A percentile compares a stretch with the other conserved stretches of the same genome.
Evolutionary conservation across 2,329 filamentous ascomycete species (phyloP).

Genomic region (Trichoderma simmonsii): DNA sequence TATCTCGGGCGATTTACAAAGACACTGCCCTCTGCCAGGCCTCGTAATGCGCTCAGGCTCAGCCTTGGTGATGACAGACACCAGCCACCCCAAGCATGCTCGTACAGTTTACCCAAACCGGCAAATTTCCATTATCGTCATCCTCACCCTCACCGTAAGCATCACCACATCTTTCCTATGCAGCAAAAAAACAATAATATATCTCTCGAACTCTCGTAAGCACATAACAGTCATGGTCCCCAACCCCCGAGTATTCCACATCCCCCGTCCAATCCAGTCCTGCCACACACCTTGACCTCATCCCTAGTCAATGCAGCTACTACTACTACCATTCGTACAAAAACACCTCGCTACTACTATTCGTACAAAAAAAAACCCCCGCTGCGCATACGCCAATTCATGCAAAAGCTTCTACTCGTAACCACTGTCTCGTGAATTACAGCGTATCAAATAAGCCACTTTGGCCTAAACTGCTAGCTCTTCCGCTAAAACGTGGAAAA

Average conservation of each 20-base stretch:
- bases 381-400: not conserved
- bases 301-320: not conserved
- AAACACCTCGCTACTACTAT: not conserved
- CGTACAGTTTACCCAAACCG: not conserved
- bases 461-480: not conserved
- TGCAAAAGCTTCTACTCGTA: not conserved
- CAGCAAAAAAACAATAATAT: not conserved
- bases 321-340: not conserved
- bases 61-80: not conserved
- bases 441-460: not conserved
- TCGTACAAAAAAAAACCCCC: not conserved
- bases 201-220: not conserved
- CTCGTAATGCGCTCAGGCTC: not conserved
- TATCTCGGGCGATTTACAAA: not conserved
- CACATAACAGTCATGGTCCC: not conserved
- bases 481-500: not conserved
- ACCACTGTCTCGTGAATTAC: not conserved
- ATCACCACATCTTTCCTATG: not conserved
- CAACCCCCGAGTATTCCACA: not conserved
- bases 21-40: not conserved
- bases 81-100: not conserved
- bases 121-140: not conserved
- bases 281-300: not conserved
- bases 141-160: not conserved
- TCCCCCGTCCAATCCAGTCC: not conserved